Conservation (phyloP, 2,329 filamentous ascomycete species). For the Fusarium sp. region DNA sequence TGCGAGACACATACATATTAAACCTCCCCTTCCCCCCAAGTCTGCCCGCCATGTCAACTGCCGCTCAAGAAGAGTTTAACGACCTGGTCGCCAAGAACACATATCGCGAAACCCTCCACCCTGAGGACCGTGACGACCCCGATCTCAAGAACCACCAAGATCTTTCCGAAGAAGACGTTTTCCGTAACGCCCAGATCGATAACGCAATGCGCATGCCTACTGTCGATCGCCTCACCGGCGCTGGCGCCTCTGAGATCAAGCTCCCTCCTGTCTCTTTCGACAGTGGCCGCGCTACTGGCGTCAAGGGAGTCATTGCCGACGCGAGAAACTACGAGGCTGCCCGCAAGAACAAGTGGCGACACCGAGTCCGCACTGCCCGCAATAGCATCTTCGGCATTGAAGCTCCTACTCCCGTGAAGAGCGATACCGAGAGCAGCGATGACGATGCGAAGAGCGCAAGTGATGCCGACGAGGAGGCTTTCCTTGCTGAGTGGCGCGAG, state of each 20-base stretch:
- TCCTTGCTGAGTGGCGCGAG: constrained; percentile 88
- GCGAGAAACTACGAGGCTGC: constrained; percentile 81
- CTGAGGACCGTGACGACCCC: constrained; percentile 68
- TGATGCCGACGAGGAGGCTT: constrained; percentile 79
- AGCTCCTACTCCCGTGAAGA: constrained; percentile 45
- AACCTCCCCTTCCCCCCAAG: constrained; percentile 28
- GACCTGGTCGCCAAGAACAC: constrained; percentile 69
- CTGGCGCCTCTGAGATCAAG: constrained; percentile 62
- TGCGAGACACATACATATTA: constrained; percentile 45
- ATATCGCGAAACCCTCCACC: constrained; percentile 60
- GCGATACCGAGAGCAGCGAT: constrained; percentile 61
- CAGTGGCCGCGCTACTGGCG: constrained; percentile 78
- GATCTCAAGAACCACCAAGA: constrained; percentile 63
- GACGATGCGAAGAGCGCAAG: constrained; percentile 59
- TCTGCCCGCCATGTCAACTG: constrained; percentile 64
- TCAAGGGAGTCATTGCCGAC: constrained; percentile 89
- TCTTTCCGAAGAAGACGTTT: constrained; percentile 66
- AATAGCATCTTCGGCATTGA: constrained; percentile 66
- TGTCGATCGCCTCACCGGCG: constrained; percentile 54
- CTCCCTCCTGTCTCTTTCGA: constrained; percentile 73
- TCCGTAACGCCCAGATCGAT: constrained; percentile 67
- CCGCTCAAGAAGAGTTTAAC: constrained; percentile 76
- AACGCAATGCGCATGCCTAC: constrained; percentile 74
- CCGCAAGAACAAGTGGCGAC: constrained; percentile 66
- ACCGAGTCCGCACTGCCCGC: constrained; percentile 63